Evolutionary conservation across 78 protist genomes (phyloP).

Genomic region (Isochrysis galbana): DNA sequence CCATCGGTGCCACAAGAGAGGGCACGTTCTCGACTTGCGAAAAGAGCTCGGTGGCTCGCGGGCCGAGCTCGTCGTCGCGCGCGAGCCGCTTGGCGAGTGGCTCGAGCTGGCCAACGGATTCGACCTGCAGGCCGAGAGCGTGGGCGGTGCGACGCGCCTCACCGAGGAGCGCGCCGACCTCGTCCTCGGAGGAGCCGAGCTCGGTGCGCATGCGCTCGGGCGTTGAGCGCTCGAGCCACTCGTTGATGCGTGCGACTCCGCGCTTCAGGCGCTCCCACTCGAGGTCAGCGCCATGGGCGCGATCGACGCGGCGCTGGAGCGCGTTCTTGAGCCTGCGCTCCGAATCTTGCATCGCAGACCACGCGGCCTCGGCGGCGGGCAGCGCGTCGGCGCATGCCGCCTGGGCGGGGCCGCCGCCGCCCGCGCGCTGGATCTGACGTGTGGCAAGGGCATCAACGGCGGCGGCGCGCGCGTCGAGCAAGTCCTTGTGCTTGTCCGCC

Average conservation of each 20-base stretch:
- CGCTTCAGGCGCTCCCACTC: slow-evolving; percentile 13
- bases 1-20: not conserved
- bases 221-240: not conserved
- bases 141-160: not conserved
- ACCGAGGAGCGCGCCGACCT: not conserved
- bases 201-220: not conserved
- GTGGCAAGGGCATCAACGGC: not conserved
- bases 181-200: not conserved
- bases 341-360: not conserved
- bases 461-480: slow-evolving; percentile 8
- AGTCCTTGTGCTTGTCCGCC: not conserved
- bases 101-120: not conserved
- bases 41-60: not conserved
- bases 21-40: not conserved
- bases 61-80: not conserved
- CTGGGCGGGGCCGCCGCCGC: not conserved
- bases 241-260: not conserved
- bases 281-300: not conserved
- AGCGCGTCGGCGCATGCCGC: not conserved
- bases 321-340: not conserved
- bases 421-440: not conserved
- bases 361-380: not conserved
- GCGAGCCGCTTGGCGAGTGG: not conserved
- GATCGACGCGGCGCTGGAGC: not conserved
- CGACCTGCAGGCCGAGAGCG: not conserved